Percentiles rank a stretch among this genome's conserved stretches.
These are phyloP conservation scores for Obelidium mucronatum DNA, from an alignment of 192 early-diverging fungal species.

Conservation along the genomic window DNA sequence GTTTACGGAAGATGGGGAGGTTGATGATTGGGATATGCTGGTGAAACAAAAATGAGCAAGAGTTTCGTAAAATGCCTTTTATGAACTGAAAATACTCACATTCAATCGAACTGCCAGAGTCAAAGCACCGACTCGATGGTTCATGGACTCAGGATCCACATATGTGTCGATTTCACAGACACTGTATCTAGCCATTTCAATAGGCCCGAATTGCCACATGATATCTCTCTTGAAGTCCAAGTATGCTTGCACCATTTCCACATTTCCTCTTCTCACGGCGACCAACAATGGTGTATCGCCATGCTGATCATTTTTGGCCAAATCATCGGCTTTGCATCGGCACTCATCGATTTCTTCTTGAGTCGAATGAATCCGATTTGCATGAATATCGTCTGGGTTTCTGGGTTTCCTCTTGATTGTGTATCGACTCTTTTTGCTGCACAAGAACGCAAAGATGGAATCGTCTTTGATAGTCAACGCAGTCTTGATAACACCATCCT, in stretches of 20 bases:
- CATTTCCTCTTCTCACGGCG: constrained; percentile 13
- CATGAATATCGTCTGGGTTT: not conserved
- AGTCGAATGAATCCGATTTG: not conserved
- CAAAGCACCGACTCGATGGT: constrained; percentile 26
- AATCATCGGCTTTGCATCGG: not conserved
- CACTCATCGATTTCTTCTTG: not conserved
- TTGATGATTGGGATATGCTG: constrained; percentile 26
- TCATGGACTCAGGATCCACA: constrained; percentile 14
- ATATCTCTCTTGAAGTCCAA: constrained; percentile 8
- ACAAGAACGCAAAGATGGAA: constrained; percentile 6
- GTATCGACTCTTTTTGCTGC: not conserved
- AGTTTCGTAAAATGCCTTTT: not conserved
- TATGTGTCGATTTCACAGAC: constrained; percentile 23
- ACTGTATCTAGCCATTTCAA: constrained; percentile 7
- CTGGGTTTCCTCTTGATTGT: not conserved
- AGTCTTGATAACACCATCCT: not conserved
- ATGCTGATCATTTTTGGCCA: not conserved
- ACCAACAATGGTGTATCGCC: constrained; percentile 25
- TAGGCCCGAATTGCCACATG: constrained; percentile 28
- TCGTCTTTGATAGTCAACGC: not conserved
- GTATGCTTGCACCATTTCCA: constrained; percentile 6
- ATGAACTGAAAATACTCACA: not conserved
- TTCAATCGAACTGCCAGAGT: constrained; percentile 14
- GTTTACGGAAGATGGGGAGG: constrained; percentile 19
- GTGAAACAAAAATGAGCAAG: not conserved